A percentile compares a stretch with the other conserved stretches of the same genome.
Conservation (phyloP, 805 yeast genomes). For the Priceomyces medius region DNA sequence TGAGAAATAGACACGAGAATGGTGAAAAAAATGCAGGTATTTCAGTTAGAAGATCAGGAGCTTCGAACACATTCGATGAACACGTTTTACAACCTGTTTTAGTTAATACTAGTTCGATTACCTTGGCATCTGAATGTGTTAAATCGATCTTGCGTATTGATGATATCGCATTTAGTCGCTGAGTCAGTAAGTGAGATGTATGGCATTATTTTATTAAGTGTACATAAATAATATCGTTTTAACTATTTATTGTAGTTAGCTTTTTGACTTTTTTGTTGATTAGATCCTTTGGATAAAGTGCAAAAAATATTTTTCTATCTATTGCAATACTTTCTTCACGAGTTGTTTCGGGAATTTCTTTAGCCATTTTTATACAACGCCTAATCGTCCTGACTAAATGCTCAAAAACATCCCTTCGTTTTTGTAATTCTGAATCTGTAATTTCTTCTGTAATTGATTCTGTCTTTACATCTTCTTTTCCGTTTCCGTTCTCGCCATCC, state of each 20-base stretch:
- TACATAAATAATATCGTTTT: conserved; percentile 2
- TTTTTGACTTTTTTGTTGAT: conserved; percentile 44
- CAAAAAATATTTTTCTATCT: conserved; percentile 62
- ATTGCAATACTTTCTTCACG: conserved; percentile 62
- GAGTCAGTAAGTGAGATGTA: background rate
- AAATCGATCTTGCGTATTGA: conserved; percentile 95
- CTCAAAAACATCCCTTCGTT: conserved; percentile 36
- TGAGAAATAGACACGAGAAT: conserved; percentile 83
- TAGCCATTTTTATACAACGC: conserved; percentile 49
- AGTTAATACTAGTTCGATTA: conserved; percentile 90
- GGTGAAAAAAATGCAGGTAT: conserved; percentile 96
- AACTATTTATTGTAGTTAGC: conserved; percentile 8
- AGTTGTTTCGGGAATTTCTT: conserved; percentile 44
- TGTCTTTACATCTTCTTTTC: conserved; percentile 9
- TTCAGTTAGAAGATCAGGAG: conserved; percentile 89
- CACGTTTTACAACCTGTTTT: conserved; percentile 95
- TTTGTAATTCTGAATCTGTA: conserved; percentile 9
- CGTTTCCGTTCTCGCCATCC: conserved; percentile 10
- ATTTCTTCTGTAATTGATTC: conserved; percentile 9
- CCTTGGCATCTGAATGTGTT: conserved; percentile 94
- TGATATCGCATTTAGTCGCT: conserved; percentile 83
- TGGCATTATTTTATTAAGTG: conserved; percentile 3
- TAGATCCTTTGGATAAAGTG: conserved; percentile 56
- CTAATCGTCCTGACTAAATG: conserved; percentile 45
- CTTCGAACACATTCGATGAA: conserved; percentile 87